A percentile compares a stretch with the other conserved stretches of the same genome.
These are phyloP conservation scores for Massarina eburnea DNA, from an alignment of 2,329 filamentous ascomycete genomes.

Conservation along the genomic window DNA sequence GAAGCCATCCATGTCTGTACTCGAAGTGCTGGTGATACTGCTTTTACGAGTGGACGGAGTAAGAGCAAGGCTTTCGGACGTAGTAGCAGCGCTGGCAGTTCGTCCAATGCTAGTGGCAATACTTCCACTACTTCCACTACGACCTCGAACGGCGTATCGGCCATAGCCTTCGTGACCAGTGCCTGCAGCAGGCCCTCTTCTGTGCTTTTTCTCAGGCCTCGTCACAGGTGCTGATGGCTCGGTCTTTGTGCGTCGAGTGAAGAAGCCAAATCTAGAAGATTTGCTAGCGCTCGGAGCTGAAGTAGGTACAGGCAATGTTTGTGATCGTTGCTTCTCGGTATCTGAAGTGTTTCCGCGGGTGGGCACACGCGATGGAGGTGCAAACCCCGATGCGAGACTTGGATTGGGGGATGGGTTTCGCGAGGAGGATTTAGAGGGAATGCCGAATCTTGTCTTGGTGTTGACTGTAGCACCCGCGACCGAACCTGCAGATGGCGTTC, in stretches of 20 bases:
- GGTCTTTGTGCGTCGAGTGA: slow-evolving; percentile 71
- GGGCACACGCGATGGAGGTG: slow-evolving; percentile 24
- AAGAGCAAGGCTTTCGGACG: slow-evolving; percentile 36
- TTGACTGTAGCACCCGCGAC: slow-evolving; percentile 22
- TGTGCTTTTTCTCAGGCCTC: slow-evolving; percentile 58
- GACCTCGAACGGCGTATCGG: slow-evolving; percentile 63
- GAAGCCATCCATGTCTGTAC: slow-evolving; percentile 49
- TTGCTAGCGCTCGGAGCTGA: slow-evolving; percentile 54
- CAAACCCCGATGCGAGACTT: slow-evolving; percentile 26
- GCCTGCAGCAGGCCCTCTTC: slow-evolving; percentile 85
- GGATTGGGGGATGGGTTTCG: slow-evolving; percentile 44
- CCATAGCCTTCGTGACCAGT: slow-evolving; percentile 91
- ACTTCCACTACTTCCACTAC: slow-evolving; percentile 62
- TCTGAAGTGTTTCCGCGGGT: slow-evolving; percentile 44
- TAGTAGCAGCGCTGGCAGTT: slow-evolving; percentile 49
- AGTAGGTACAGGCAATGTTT: slow-evolving; percentile 50
- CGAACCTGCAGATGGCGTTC: slow-evolving; percentile 53
- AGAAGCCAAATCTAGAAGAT: slow-evolving; percentile 74
- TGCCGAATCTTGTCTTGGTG: slow-evolving; percentile 25
- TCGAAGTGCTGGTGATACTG: slow-evolving; percentile 46
- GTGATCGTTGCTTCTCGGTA: slow-evolving; percentile 36
- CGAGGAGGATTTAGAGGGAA: slow-evolving; percentile 35
- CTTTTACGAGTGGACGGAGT: slow-evolving; percentile 45
- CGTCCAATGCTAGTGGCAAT: slow-evolving; percentile 52
- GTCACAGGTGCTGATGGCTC: slow-evolving; percentile 54